Conservation (phyloP, 2,329 filamentous ascomycete species). For the Fonsecaea erecta region DNA sequence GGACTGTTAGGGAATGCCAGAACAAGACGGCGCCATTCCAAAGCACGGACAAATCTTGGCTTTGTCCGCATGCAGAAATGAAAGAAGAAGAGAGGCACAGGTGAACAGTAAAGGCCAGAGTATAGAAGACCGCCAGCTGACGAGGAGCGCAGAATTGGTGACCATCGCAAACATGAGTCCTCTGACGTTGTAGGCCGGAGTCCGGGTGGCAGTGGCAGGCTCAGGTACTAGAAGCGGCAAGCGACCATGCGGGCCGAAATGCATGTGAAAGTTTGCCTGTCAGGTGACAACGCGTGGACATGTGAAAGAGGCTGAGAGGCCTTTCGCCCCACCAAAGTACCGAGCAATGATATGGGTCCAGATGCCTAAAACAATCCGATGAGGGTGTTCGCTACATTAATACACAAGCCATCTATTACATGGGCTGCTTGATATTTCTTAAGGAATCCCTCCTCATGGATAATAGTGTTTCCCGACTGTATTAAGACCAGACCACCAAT, state of each 20-base stretch:
- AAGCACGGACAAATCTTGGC: slow-evolving; percentile 20
- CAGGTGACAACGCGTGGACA: slow-evolving; percentile 10
- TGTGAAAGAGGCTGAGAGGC: slow-evolving; percentile 11
- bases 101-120: neutral
- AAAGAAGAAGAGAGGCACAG: neutral
- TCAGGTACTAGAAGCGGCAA: slow-evolving; percentile 4
- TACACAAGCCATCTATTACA: neutral
- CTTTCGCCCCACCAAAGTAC: no score
- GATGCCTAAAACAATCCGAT: neutral
- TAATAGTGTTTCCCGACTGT: neutral
- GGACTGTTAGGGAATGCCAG: slow-evolving; percentile 16
- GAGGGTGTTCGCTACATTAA: neutral
- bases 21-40: slow-evolving; percentile 28
- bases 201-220: neutral
- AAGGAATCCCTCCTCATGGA: neutral
- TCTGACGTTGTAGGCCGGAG: slow-evolving; percentile 11
- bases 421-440: neutral
- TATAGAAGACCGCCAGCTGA: slow-evolving; percentile 10
- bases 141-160: neutral
- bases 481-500: neutral
- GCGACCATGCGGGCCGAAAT: slow-evolving; percentile 10
- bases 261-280: slow-evolving; percentile 17
- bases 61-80: slow-evolving; percentile 1
- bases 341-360: no score
- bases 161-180: slow-evolving; percentile 7